Evolutionary conservation across 2,329 filamentous ascomycete genomes (phyloP).

Genomic region (Cordyceps fumosorosea): DNA sequence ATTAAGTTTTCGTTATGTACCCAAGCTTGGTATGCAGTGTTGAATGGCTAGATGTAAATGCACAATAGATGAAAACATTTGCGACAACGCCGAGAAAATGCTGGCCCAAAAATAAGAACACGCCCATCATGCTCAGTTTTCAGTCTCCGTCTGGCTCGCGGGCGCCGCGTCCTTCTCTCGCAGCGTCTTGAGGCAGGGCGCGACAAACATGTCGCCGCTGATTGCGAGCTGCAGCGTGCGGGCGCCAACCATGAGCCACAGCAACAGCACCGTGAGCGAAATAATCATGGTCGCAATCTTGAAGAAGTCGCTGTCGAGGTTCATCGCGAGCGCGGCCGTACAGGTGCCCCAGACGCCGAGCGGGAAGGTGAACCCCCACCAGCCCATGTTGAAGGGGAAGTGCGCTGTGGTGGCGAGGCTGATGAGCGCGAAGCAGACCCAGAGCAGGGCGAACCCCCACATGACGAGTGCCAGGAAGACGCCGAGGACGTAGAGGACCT

Average conservation of each 20-base stretch:
- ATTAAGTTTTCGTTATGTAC: not conserved
- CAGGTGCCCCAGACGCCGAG: constrained; percentile 39
- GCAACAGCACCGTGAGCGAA: constrained; percentile 32
- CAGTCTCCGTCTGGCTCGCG: constrained; percentile 19
- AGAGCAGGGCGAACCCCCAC: constrained; percentile 39
- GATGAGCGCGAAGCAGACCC: constrained; percentile 37
- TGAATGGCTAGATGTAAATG: not conserved
- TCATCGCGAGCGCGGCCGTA: constrained; percentile 31
- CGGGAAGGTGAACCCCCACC: constrained; percentile 43
- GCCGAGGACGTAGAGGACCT: constrained; percentile 52
- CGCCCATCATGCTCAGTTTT: constrained; percentile 18
- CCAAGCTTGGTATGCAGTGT: not conserved
- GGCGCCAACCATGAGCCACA: constrained; percentile 36
- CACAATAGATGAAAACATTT: not conserved
- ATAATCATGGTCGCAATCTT: constrained; percentile 34
- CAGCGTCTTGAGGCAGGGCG: constrained; percentile 35
- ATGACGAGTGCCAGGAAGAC: constrained; percentile 37
- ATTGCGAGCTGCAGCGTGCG: constrained; percentile 32
- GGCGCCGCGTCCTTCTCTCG: constrained; percentile 25
- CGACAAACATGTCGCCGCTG: constrained; percentile 38
- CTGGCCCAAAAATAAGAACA: not conserved
- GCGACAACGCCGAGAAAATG: constrained; percentile 6
- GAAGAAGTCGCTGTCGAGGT: constrained; percentile 38
- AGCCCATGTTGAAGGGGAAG: constrained; percentile 41
- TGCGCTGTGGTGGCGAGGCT: constrained; percentile 32